These are phyloP conservation scores for Lactarius tabidus DNA, from an alignment of 768 basidiomycete species.

Conservation along the genomic window DNA sequence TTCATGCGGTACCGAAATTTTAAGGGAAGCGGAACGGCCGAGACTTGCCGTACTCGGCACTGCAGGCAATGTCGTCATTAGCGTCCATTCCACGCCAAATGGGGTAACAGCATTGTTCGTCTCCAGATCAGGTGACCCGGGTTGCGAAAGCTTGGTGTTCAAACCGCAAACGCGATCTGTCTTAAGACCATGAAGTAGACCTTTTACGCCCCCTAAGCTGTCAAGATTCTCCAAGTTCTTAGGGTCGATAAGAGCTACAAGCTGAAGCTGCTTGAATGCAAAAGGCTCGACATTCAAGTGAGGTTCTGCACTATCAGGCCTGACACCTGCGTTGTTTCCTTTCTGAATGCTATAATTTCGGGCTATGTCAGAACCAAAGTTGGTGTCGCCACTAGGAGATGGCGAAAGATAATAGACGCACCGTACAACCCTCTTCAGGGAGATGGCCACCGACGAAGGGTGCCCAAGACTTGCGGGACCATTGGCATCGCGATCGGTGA, in stretches of 20 bases:
- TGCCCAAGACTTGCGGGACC: too few species aligned
- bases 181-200: slow-evolving; percentile 69
- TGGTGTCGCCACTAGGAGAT: slow-evolving; percentile 19
- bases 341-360: too few species aligned
- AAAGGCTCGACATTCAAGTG: slow-evolving; percentile 64
- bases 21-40: background rate
- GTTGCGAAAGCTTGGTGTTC: background rate
- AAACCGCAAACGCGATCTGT: slow-evolving; percentile 53
- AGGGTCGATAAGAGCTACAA: slow-evolving; percentile 82
- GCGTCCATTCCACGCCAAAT: background rate
- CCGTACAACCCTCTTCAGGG: slow-evolving; percentile 11
- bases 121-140: background rate
- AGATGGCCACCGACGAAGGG: slow-evolving; percentile 29
- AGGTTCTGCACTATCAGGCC: background rate
- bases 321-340: too few species aligned
- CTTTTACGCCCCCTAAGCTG: slow-evolving; percentile 66
- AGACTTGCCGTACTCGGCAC: slow-evolving; percentile 8
- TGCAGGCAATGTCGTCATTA: slow-evolving; percentile 18
- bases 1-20: background rate
- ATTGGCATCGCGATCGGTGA: slow-evolving; percentile 31
- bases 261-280: slow-evolving; percentile 60
- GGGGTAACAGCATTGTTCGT: background rate
- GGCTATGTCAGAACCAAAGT: too few species aligned
- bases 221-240: slow-evolving; percentile 68
- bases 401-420: slow-evolving; percentile 15